phyloP scores from a whole-genome alignment of 345 rosid genomes.

The Kernera saxatilis region DNA sequence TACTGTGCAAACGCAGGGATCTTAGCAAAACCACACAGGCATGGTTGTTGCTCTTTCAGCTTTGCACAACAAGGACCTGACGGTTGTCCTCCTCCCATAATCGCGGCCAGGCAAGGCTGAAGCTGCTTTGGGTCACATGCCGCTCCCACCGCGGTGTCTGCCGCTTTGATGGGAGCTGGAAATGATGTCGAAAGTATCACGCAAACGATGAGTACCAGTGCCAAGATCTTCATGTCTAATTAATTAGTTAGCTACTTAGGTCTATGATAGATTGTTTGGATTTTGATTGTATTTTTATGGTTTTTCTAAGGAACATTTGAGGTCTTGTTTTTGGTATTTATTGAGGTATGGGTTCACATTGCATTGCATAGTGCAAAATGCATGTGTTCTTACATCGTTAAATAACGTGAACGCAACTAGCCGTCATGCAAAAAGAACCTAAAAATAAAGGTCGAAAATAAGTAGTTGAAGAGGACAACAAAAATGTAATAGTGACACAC shows the following conservation, averaged over 20 bases:
- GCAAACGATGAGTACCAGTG: not conserved
- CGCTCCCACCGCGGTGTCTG: constrained; percentile 30
- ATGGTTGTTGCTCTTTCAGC: constrained; percentile 53
- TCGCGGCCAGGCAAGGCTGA: constrained; percentile 46
- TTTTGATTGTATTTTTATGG: not conserved
- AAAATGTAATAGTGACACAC: not conserved
- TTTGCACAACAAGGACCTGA: constrained; percentile 48
- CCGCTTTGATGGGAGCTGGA: constrained; percentile 4
- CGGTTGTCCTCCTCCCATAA: constrained; percentile 35
- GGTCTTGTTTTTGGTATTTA: constrained; percentile 13
- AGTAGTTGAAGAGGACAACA: too few relatives aligned
- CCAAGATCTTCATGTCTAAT: constrained; percentile 15
- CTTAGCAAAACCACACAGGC: constrained; percentile 56
- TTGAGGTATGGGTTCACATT: not conserved
- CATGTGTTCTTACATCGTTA: constrained; percentile 7
- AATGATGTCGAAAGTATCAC: constrained; percentile 13
- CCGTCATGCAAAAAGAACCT: constrained; percentile 23
- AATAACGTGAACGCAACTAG: constrained; percentile 26
- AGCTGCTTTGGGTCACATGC: constrained; percentile 47
- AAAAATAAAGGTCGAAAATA: not conserved
- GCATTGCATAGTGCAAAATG: constrained; percentile 5
- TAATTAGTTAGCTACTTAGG: not conserved
- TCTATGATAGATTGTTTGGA: not conserved
- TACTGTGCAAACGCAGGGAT: constrained; percentile 41
- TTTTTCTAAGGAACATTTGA: not conserved